phyloP scores from a whole-genome alignment of 495 filamentous ascomycete genomes.

The Staphylotrichum tortipilum region DNA sequence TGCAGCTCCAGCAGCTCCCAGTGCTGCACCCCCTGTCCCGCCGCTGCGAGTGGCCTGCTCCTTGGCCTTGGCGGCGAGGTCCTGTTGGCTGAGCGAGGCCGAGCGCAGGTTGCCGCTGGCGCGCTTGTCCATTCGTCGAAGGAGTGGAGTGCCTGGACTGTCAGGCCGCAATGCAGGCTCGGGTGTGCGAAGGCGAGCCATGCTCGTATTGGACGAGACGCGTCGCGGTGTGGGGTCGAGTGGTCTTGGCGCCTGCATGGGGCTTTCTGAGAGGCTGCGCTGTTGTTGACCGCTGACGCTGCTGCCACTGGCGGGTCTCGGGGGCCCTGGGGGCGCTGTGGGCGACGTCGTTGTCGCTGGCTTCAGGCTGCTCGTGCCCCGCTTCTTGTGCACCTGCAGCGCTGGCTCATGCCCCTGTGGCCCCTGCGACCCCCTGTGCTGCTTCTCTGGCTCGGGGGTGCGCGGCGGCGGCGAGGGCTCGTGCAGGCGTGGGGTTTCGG shows the following conservation, averaged over 20 bases:
- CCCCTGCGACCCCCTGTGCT: no score
- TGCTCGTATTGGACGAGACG: constrained; percentile 38
- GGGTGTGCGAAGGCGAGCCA: constrained; percentile 49
- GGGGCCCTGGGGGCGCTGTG: neutral
- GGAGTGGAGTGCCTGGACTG: constrained; percentile 48
- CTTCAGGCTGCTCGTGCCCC: no score
- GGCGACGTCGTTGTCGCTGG: neutral
- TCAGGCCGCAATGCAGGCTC: constrained; percentile 48
- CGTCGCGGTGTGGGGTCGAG: constrained; percentile 31
- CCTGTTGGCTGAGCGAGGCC: constrained; percentile 55
- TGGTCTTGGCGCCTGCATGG: constrained; percentile 21
- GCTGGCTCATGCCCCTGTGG: no score
- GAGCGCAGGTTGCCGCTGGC: constrained; percentile 71
- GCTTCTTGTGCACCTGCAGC: constrained; percentile 16
- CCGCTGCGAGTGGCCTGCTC: constrained; percentile 1
- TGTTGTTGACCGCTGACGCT: constrained; percentile 5
- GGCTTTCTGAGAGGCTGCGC: constrained; percentile 19
- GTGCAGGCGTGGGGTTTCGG: constrained; percentile 19
- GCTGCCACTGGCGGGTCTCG: neutral
- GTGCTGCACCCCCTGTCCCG: constrained; percentile 9
- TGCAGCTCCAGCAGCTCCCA: neutral
- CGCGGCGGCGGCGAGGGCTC: constrained; percentile 24
- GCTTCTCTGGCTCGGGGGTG: constrained; percentile 31
- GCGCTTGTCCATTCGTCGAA: constrained; percentile 65
- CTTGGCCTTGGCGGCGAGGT: constrained; percentile 21